These are phyloP conservation scores for Ceratobasidium sp. DNA, from an alignment of 1,284 basidiomycete species.

Conservation along the genomic window DNA sequence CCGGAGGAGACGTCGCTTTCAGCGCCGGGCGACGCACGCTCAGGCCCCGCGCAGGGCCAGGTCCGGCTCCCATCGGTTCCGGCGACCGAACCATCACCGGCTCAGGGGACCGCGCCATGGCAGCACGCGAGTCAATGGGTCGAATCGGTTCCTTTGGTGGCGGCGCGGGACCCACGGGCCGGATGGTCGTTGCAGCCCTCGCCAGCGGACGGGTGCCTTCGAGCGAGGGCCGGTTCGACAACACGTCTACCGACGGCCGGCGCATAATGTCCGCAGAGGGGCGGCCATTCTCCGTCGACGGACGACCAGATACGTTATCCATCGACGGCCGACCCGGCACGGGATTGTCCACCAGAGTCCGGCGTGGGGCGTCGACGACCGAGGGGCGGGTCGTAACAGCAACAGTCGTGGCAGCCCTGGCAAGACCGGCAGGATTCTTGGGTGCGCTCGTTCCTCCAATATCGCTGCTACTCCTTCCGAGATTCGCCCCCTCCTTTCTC, in stretches of 20 bases:
- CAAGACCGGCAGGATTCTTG: constrained; percentile 11
- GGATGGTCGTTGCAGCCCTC: constrained; percentile 69
- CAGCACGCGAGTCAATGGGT: not conserved
- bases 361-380: not conserved
- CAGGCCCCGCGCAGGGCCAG: not conserved
- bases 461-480: constrained; percentile 23
- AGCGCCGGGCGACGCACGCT: constrained; percentile 20
- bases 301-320: not conserved
- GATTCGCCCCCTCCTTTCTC: not conserved
- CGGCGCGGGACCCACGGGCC: constrained; percentile 56
- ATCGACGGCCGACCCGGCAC: not conserved
- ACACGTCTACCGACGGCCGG: not conserved
- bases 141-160: no score
- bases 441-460: constrained; percentile 21
- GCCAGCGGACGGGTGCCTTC: not conserved
- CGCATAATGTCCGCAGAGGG: not conserved
- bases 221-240: not conserved
- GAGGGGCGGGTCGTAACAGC: not conserved
- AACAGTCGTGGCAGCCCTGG: constrained; percentile 17
- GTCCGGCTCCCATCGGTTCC: not conserved
- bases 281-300: not conserved
- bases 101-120: not conserved
- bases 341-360: not conserved
- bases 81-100: not conserved
- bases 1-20: not conserved